A percentile compares a stretch with the other conserved stretches of the same genome.
These are phyloP conservation scores for Cochlearia excelsa DNA, from an alignment of 345 rosid genomes.

Conservation along the genomic window DNA sequence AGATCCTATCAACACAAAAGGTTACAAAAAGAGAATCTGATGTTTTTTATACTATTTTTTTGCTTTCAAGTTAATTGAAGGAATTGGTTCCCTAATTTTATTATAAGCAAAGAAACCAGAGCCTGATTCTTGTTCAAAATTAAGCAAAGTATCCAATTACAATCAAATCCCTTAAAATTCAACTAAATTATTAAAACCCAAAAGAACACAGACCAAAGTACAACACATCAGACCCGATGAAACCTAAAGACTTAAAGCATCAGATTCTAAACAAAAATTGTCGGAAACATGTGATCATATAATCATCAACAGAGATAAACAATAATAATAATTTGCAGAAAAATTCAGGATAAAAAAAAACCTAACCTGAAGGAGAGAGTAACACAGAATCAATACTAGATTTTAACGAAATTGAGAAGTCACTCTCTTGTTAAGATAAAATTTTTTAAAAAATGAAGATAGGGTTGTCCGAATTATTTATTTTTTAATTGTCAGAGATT, in stretches of 20 bases:
- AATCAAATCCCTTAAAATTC: constrained; percentile 5
- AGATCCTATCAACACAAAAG: constrained; percentile 29
- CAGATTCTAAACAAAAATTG: not conserved
- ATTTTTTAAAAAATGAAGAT: not conserved
- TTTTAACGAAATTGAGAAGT: constrained; percentile 8
- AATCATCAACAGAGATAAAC: constrained; percentile 8
- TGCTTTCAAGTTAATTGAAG: constrained; percentile 24
- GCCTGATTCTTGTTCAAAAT: constrained; percentile 11
- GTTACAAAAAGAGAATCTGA: constrained; percentile 22
- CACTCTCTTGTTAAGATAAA: constrained; percentile 14
- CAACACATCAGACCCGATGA: constrained; percentile 11
- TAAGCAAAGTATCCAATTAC: constrained; percentile 4
- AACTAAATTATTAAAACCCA: not conserved
- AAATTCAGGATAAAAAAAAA: constrained; percentile 4
- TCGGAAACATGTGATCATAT: constrained; percentile 1
- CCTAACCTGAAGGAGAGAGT: constrained; percentile 37
- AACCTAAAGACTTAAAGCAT: not conserved
- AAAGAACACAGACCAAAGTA: not conserved
- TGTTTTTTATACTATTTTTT: constrained; percentile 1
- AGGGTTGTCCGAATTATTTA: not conserved
- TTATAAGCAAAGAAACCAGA: constrained; percentile 11
- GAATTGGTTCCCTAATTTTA: constrained; percentile 19
- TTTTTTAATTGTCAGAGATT: constrained; percentile 1
- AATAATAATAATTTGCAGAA: constrained; percentile 1
- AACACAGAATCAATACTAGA: not conserved